Evolutionary conservation across 805 yeast genomes (phyloP).

Genomic region (Torulaspora microellipsoides): DNA sequence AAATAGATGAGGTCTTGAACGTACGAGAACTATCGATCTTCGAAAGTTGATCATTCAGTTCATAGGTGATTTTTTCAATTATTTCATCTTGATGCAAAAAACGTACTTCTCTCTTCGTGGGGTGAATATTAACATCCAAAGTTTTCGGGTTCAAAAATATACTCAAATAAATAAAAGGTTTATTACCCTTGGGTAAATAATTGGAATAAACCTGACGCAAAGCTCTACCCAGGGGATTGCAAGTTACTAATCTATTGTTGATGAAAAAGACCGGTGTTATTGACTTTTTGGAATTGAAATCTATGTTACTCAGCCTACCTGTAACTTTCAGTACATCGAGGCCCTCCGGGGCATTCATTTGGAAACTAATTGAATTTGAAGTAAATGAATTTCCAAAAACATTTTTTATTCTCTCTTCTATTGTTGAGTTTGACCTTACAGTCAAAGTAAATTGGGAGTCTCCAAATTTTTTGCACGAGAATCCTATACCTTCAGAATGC

Average conservation of each 20-base stretch:
- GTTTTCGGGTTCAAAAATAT: conserved; percentile 61
- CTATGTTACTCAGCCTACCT: conserved; percentile 69
- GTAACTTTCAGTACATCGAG: conserved; percentile 49
- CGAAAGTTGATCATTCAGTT: conserved; percentile 48
- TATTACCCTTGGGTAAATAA: conserved; percentile 72
- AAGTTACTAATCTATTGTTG: conserved; percentile 74
- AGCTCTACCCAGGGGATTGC: conserved; percentile 76
- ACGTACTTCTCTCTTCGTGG: conserved; percentile 88
- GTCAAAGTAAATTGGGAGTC: conserved; percentile 65
- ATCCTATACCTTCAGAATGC: conserved; percentile 64
- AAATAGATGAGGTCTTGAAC: conserved; percentile 59
- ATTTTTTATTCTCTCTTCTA: conserved; percentile 65
- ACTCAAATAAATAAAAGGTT: conserved; percentile 72
- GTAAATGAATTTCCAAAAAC: conserved; percentile 72
- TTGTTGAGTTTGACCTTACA: conserved; percentile 46
- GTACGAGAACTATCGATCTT: conserved; percentile 62
- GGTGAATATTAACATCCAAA: conserved; percentile 92
- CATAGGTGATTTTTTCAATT: conserved; percentile 50
- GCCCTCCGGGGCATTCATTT: conserved; percentile 33
- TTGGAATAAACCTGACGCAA: conserved; percentile 55
- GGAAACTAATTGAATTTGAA: conserved; percentile 51
- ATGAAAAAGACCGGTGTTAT: conserved; percentile 75
- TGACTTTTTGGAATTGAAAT: conserved; percentile 60
- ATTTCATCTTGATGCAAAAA: conserved; percentile 86
- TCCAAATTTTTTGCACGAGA: conserved; percentile 76